These are phyloP conservation scores for Fusarium sp. DNA, from an alignment of 2,329 filamentous ascomycete species.

Conservation along the genomic window DNA sequence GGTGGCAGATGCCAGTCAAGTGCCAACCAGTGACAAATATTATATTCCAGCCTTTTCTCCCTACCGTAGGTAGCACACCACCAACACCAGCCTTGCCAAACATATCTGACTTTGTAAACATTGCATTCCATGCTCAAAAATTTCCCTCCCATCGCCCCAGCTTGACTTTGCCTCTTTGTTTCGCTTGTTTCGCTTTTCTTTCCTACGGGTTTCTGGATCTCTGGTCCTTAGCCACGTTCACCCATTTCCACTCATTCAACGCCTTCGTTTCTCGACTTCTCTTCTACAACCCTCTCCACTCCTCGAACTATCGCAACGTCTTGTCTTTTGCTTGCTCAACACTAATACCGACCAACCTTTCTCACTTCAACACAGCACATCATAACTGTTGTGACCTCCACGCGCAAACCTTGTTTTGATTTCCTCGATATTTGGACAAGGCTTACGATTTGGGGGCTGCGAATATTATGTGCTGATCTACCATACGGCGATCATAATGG, in stretches of 20 bases:
- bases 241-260: conserved; percentile 5
- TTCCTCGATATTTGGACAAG: conserved; percentile 24
- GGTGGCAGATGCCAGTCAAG: conserved; percentile 45
- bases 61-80: conserved; percentile 20
- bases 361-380: conserved; percentile 4
- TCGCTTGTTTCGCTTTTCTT: conserved; percentile 28
- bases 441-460: conserved; percentile 22
- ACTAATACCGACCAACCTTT: conserved; percentile 8
- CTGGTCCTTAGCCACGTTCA: conserved; percentile 23
- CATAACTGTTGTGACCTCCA: conserved; percentile 12
- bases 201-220: conserved; percentile 19
- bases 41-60: conserved; percentile 41
- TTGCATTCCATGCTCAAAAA: conserved; percentile 49
- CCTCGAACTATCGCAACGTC: conserved; percentile 14
- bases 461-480: conserved; percentile 56
- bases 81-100: conserved; percentile 44
- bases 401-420: conserved; percentile 26
- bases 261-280: conserved; percentile 30
- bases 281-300: conserved; percentile 24
- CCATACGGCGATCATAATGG: conserved; percentile 48
- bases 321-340: conserved; percentile 26
- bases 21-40: conserved; percentile 38
- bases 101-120: conserved; percentile 47
- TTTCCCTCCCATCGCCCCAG: conserved; percentile 16
- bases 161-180: conserved; percentile 37